Percentiles rank a stretch among this genome's conserved stretches.
Evolutionary conservation across 2,329 filamentous ascomycete genomes (phyloP).

Genomic region (Coniochaeta pulveracea): DNA sequence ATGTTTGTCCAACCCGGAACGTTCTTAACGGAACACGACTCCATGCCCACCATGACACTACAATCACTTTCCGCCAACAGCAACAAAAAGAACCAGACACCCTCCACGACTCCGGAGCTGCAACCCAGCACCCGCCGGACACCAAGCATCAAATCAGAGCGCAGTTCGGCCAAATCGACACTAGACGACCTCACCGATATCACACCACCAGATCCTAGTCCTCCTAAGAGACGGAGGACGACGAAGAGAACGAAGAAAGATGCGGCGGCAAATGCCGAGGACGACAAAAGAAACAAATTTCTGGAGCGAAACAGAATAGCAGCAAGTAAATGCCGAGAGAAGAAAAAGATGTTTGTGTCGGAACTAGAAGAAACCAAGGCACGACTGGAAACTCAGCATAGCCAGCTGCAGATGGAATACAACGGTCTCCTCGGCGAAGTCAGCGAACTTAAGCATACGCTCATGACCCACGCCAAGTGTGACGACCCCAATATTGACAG

Average conservation of each 20-base stretch:
- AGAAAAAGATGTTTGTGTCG: constrained; percentile 44
- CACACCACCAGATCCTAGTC: constrained; percentile 10
- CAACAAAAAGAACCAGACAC: no score
- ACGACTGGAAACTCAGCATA: constrained; percentile 31
- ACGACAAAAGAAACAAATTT: constrained; percentile 42
- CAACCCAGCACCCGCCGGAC: constrained; percentile 9
- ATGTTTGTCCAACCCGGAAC: background rate
- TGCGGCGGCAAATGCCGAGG: constrained; percentile 11
- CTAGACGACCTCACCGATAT: constrained; percentile 8
- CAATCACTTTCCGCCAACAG: background rate
- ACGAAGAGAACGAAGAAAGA: constrained; percentile 11
- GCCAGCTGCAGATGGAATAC: constrained; percentile 29
- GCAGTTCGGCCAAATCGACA: constrained; percentile 10
- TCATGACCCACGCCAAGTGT: constrained; percentile 41
- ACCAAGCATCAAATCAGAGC: constrained; percentile 11
- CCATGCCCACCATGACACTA: background rate
- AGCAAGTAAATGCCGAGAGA: constrained; percentile 63
- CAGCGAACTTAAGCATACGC: constrained; percentile 32
- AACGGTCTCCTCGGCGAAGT: constrained; percentile 30
- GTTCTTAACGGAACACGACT: background rate
- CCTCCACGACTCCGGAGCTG: background rate
- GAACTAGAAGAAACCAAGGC: constrained; percentile 35
- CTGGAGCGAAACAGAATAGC: constrained; percentile 62
- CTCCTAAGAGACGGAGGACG: constrained; percentile 17
- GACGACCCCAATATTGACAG: constrained; percentile 39